Evolutionary conservation across 306 rosid genomes (phyloP), one percentile per base, ranked within the genome.

Genomic region (Hippophae tibetana): DNA sequence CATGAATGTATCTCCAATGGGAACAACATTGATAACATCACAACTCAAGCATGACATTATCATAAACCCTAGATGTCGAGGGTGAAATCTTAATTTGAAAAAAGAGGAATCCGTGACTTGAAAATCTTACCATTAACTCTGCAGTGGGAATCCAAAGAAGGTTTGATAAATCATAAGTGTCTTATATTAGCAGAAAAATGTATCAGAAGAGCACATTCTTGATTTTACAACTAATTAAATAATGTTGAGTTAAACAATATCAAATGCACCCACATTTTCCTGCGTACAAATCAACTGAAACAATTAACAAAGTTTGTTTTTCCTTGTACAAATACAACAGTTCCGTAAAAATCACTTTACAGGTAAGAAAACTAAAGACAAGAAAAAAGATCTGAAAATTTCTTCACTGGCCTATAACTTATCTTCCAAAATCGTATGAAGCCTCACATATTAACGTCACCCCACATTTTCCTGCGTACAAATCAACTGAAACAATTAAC

Each of bases 311-410:
- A 63, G n/a, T 49, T 63, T 52, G 45, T 60, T 42, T 64, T 71
- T 61, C 73, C 70, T 74, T 71, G 79, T 71, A 69, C 62, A 78
- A 85, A 72, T 73, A 88, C 78, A 74, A 75, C 76, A 74, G 75
- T 80, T 76, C 60, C 67, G 62, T 81, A 92, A 87, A 92, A 85
- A 83, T 88, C 80, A 83, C 99, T 92, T 85, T 92, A 88, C 99
- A 92, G 77, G 82, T 84, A 87, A 76, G 86, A 61, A 66, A 67
- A 67, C 72, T 2, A 14, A 41, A 52, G 23, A 42, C 53, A 52
- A 69, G 69, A 64, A 62, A 54, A 65, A 60, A 68, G 56, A 65
- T 58, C 68, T 72, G 69, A 66, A 74, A 72, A 79, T 71, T 72
- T 72, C 82, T 81, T 82, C 81, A 78, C 74, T 89, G 72, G 84